Evolutionary conservation across 2,329 filamentous ascomycete species (phyloP), one percentile per base, ranked within the genome.

Genomic region (Microdochium nivale): DNA sequence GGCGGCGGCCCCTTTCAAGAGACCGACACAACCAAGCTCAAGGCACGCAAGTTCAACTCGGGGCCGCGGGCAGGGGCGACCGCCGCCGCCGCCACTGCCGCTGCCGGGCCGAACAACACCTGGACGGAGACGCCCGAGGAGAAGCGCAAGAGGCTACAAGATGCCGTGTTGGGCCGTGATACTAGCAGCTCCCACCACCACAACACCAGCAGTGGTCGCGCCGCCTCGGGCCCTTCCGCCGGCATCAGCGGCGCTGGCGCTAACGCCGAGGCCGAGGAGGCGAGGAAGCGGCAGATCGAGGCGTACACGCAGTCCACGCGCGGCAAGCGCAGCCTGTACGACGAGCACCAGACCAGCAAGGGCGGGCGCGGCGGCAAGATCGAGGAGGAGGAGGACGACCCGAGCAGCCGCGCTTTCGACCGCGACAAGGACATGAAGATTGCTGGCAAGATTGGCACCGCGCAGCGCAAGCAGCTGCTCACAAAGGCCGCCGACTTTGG

Each of bases 111-210:
- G 13, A 79, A 80, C 62, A 83, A 81, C 23, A 82, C 92, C 44
- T 97, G 92, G 92, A 91, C 89, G 1, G 92, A 97, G 67, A 96
- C 90, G 9, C 88, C 90, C 0, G 88, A 92, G 65, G 81, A 96
- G 69, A 95, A 95, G 67, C 81, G 88, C 53, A 84, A 86, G 67
- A 79, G 89, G 37, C 70, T 96, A 23, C 84, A 87, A 59, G 84
- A 95, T 65, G 83, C 94, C 50, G 87, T 95, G 11, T 79, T 96
- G 59, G 91, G 91, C 0, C 81, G 91, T 2, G 70, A 71, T 19
- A 70, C 70, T 25, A 68, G 75, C 3, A 51, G 52, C 44, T 25
- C 49, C 51, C 19, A 52, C 53, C 25, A 54, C 51, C 16, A 57
- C 47, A n/a, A 48, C 35, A 70, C n/a, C 68, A 69, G 55, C 71